Base-by-base conservation (phyloP, 176 grass and related monocot genomes). In the Ananas comosus region DNA sequence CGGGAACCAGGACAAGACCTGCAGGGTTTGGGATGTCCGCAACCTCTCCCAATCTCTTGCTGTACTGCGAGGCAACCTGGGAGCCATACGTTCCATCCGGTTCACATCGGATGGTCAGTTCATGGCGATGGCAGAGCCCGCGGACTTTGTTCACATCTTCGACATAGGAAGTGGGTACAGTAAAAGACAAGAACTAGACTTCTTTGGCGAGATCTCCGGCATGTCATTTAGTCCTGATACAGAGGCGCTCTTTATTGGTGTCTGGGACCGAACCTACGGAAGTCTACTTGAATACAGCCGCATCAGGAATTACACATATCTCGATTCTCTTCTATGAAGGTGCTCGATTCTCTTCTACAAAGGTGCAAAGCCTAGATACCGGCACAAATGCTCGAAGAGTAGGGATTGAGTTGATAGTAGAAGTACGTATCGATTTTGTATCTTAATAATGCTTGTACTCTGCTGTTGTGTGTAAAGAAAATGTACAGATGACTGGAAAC, bases 1-100 rank as follows among this genome's bases (percentile, higher is more conserved):
- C 1, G 85, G 88, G 27, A 96, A 91, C 56, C 88, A 96, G 80
- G 91, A 91, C 71, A 96, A 77, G 72, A 88, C 91, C n/a, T 96
- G 91, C 65, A 84, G 83, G 24, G 65, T 96, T n/a, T 96, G 85
- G 88, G 91, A 96, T 76, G 66, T 73, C 42, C 83, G 91, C n/a
- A 88, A 96, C 64, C 85, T 88, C 10, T 96, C 91, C 3, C 63
- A 82, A 71, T 85, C 91, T 12, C 42, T 91, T n/a, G 83, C 65
- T 75, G 83, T 91, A 14, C 58, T 91, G 65, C 49, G 85, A 67
- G 91, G 91, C 33, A 96, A 96, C 51, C 84, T 96, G 0, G 91
- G 88, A 66, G 85, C 91, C 69, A 91, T 96, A 63, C 76, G 85
- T 63, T 88, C 88, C 0, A 70, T 96, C 52, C 88, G 83, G 51